phyloP scores from a whole-genome alignment of 768 basidiomycete species.

The Tulasnella sp. region DNA sequence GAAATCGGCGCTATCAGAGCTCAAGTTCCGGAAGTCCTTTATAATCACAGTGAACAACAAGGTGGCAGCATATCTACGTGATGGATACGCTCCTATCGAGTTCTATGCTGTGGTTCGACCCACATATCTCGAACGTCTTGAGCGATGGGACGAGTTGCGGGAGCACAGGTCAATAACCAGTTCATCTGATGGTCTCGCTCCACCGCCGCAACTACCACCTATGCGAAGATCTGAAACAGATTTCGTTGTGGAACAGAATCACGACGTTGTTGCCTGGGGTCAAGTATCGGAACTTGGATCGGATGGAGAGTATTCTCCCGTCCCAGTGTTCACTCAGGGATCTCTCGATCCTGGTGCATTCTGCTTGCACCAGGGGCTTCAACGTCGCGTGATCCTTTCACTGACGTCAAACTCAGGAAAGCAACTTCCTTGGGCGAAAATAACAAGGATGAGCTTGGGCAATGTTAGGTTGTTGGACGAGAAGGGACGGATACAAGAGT shows the following conservation, averaged over 20 bases:
- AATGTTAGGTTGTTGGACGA: conserved; percentile 75
- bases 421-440: conserved; percentile 75
- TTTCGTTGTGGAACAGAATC: conserved; percentile 72
- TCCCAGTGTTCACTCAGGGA: conserved; percentile 66
- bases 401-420: conserved; percentile 80
- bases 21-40: conserved; percentile 75
- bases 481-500: conserved; percentile 70
- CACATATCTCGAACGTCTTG: conserved; percentile 76
- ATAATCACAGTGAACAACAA: conserved; percentile 62
- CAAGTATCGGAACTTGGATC: conserved; percentile 79
- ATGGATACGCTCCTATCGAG: conserved; percentile 75
- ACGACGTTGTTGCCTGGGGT: conserved; percentile 82
- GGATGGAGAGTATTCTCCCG: conserved; percentile 70
- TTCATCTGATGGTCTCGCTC: conserved; percentile 24
- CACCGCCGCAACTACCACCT: conserved; percentile 25
- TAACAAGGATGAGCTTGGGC: conserved; percentile 64
- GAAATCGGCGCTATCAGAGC: conserved; percentile 51
- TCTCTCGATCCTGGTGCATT: conserved; percentile 74
- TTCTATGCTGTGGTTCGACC: conserved; percentile 76
- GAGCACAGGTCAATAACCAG: conserved; percentile 41
- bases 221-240: conserved; percentile 93
- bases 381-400: conserved; percentile 63
- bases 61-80: conserved; percentile 54
- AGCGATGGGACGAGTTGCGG: conserved; percentile 87
- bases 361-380: conserved; percentile 83